Percentiles rank a stretch among this genome's conserved stretches.
Conservation (phyloP, 805 yeast genomes). For the Yarrowia hollandica region DNA sequence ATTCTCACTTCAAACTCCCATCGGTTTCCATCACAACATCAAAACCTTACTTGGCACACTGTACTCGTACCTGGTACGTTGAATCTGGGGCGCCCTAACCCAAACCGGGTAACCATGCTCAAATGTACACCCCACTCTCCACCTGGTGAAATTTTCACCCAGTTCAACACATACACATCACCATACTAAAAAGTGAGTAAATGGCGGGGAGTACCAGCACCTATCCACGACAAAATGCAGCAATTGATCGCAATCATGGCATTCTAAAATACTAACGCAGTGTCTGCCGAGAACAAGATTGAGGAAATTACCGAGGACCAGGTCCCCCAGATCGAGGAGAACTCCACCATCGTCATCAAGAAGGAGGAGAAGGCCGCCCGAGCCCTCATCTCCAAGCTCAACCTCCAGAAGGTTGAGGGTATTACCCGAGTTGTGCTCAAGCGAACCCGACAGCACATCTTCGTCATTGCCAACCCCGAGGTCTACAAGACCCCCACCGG, state of each 20-base stretch:
- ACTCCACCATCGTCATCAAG: slow-evolving; percentile 78
- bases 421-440: slow-evolving; percentile 94
- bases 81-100: too few relatives aligned
- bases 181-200: slow-evolving; percentile 25
- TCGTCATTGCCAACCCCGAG: slow-evolving; percentile 91
- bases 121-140: slow-evolving; percentile 26
- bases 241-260: too few relatives aligned
- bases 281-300: slow-evolving; percentile 25
- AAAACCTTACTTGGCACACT: too few relatives aligned
- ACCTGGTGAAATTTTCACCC: slow-evolving; percentile 9
- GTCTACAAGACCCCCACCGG: slow-evolving; percentile 87
- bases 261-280: too few relatives aligned
- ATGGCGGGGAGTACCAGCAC: background rate
- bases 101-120: slow-evolving; percentile 15
- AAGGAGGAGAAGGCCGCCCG: slow-evolving; percentile 96
- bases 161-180: background rate
- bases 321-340: slow-evolving; percentile 64
- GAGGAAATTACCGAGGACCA: slow-evolving; percentile 31
- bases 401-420: slow-evolving; percentile 87
- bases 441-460: slow-evolving; percentile 86
- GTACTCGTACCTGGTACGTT: too few relatives aligned
- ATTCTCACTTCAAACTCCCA: too few relatives aligned
- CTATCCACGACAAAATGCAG: background rate
- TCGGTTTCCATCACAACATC: too few relatives aligned
- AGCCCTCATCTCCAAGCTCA: slow-evolving; percentile 81